Evolutionary conservation across 768 basidiomycete species (phyloP).

Genomic region (Suillus clintonianus): DNA sequence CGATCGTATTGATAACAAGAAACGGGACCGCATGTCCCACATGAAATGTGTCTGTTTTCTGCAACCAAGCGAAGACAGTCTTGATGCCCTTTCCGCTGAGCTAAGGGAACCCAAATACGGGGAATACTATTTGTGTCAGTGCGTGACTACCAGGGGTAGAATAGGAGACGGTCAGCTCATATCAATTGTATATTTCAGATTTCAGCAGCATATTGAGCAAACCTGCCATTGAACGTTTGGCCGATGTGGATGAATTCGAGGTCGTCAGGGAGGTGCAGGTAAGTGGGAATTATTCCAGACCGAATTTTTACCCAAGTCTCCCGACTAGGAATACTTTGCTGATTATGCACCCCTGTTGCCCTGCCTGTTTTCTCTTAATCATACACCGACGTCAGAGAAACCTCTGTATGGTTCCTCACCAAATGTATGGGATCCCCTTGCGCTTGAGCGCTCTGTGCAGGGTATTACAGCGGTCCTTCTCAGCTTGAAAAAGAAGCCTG

Average conservation of each 20-base stretch:
- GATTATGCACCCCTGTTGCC: conserved; percentile 91
- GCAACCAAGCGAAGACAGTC: conserved; percentile 76
- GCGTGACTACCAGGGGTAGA: conserved; percentile 53
- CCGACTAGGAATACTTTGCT: conserved; percentile 88
- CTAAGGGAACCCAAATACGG: conserved; percentile 91
- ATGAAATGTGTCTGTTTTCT: conserved; percentile 98
- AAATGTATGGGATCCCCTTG: conserved; percentile 73
- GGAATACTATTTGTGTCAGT: conserved; percentile 99
- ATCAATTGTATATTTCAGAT: conserved; percentile 48
- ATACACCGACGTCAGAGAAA: conserved; percentile 58
- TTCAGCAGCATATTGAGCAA: conserved; percentile 95
- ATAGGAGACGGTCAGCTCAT: conserved; percentile 18
- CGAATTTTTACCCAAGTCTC: neutral
- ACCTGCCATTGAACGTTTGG: conserved; percentile 86
- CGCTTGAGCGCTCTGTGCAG: conserved; percentile 77
- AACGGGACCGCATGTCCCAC: conserved; percentile 89
- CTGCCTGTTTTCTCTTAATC: conserved; percentile 84
- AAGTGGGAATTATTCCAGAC: conserved; percentile 17
- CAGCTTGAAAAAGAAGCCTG: conserved; percentile 93
- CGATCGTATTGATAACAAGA: conserved; percentile 94
- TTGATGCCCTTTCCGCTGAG: conserved; percentile 82
- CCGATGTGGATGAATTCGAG: conserved; percentile 94
- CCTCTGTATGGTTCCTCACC: conserved; percentile 74
- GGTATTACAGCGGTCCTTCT: conserved; percentile 85
- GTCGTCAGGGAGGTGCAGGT: conserved; percentile 98